Percentiles rank a stretch among this genome's conserved stretches.
Conservation (phyloP, 345 rosid species). For the Ceriops decandra region DNA sequence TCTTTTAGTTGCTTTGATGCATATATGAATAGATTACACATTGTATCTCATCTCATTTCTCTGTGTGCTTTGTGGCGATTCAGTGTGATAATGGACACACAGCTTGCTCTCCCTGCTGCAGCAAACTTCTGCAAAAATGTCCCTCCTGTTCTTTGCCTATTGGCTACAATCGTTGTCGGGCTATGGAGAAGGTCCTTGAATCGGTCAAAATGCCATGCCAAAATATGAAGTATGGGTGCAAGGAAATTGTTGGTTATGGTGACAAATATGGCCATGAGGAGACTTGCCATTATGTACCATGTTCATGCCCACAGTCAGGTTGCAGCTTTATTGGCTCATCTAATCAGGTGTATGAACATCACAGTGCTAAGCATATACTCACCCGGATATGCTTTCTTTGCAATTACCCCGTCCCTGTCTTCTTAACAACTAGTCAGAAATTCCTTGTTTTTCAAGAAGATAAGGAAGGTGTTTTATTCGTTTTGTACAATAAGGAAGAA, state of each 20-base stretch:
- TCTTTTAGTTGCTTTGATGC: background rate
- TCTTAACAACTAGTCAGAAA: slow-evolving; percentile 12
- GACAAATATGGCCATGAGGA: slow-evolving; percentile 34
- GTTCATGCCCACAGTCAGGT: slow-evolving; percentile 40
- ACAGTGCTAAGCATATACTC: slow-evolving; percentile 34
- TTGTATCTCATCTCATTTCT: background rate
- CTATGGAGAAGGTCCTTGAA: slow-evolving; percentile 40
- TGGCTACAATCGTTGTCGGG: slow-evolving; percentile 30
- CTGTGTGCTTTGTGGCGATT: background rate
- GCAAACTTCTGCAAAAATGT: slow-evolving; percentile 12
- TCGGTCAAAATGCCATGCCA: slow-evolving; percentile 31
- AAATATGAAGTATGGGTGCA: slow-evolving; percentile 40
- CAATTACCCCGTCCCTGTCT: background rate
- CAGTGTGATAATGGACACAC: slow-evolving; percentile 29
- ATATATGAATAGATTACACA: background rate
- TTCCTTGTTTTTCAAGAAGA: slow-evolving; percentile 30
- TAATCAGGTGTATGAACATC: slow-evolving; percentile 37
- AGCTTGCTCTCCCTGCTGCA: slow-evolving; percentile 21
- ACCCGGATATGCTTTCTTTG: slow-evolving; percentile 16
- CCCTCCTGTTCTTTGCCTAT: slow-evolving; percentile 24
- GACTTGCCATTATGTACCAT: slow-evolving; percentile 36
- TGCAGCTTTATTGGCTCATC: slow-evolving; percentile 39
- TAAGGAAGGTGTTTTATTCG: slow-evolving; percentile 18
- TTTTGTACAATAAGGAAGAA: slow-evolving; percentile 12
- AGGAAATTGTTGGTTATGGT: slow-evolving; percentile 23